Evolutionary conservation across 192 early-diverging fungal genomes (phyloP).

Genomic region (Entophlyctis helioformis): DNA sequence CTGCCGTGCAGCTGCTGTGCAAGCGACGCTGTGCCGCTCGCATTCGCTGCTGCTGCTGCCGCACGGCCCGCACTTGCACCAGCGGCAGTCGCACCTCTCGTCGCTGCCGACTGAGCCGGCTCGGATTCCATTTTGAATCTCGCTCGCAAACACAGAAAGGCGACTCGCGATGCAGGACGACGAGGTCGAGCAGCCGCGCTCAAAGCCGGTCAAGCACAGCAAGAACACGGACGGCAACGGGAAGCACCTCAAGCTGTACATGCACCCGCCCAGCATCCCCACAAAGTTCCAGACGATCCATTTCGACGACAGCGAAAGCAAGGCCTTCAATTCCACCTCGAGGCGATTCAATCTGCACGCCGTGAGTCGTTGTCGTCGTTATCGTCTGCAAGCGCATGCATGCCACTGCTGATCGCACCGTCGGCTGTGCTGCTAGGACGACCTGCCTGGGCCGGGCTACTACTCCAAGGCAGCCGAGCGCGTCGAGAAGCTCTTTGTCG

Average conservation of each 20-base stretch:
- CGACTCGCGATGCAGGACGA: too few relatives aligned
- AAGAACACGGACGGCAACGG: too few relatives aligned
- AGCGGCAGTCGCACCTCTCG: too few relatives aligned
- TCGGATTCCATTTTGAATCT: too few relatives aligned
- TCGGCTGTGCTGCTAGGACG: conserved; percentile 13
- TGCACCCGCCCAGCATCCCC: conserved; percentile 40
- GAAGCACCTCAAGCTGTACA: conserved; percentile 22
- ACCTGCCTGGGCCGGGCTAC: conserved; percentile 42
- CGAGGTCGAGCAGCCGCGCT: too few relatives aligned
- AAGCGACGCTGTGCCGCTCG: too few relatives aligned
- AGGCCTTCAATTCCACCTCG: conserved; percentile 33
- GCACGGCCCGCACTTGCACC: too few relatives aligned
- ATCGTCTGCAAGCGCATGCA: not conserved
- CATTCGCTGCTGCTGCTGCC: too few relatives aligned
- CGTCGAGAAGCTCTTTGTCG: conserved; percentile 8
- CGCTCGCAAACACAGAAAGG: too few relatives aligned
- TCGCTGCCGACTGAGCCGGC: too few relatives aligned
- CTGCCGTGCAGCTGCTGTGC: too few relatives aligned
- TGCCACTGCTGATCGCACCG: not conserved
- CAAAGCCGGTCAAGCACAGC: too few relatives aligned
- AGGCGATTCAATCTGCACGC: conserved; percentile 17
- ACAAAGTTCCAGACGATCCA: conserved; percentile 38
- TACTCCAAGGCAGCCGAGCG: conserved; percentile 17
- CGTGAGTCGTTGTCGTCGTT: conserved; percentile 5
- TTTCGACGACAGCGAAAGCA: conserved; percentile 34